A percentile compares a stretch with the other conserved stretches of the same genome.
Conservation (phyloP, 2,329 filamentous ascomycete genomes). For the Fusarium liriodendri region DNA sequence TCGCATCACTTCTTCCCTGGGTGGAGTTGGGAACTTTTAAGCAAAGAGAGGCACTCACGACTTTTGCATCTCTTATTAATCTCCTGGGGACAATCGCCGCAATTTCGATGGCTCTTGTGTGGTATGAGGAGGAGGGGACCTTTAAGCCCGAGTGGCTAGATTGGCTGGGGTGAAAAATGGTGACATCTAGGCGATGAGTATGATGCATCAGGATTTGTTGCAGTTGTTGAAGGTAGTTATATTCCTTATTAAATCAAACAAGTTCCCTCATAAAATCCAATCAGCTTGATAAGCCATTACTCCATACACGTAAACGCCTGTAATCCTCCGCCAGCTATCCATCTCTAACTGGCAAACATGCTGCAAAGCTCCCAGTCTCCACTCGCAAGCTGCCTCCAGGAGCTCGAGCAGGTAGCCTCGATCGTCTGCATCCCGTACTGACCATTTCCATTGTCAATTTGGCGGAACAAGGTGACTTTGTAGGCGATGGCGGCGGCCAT, state of each 20-base stretch:
- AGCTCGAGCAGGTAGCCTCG: constrained; percentile 42
- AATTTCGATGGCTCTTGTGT: too few species aligned
- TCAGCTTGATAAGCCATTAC: constrained; percentile 25
- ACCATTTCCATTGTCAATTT: constrained; percentile 37
- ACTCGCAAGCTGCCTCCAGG: constrained; percentile 43
- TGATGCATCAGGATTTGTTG: neutral
- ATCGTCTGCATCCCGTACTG: constrained; percentile 39
- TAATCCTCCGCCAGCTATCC: constrained; percentile 7
- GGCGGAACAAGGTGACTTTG: constrained; percentile 41
- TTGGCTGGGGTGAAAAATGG: neutral
- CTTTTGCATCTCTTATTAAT: neutral
- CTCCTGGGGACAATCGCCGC: neutral
- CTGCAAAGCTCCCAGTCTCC: constrained; percentile 45
- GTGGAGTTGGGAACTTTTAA: neutral
- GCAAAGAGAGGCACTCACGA: neutral
- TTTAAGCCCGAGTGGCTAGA: neutral
- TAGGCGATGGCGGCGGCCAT: constrained; percentile 44
- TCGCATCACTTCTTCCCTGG: too few species aligned
- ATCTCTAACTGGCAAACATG: constrained; percentile 40
- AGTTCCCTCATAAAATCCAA: constrained; percentile 7
- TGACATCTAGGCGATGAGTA: neutral
- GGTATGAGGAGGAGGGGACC: neutral
- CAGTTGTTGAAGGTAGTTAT: neutral
- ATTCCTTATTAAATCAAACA: constrained; percentile 9
- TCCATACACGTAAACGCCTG: constrained; percentile 26